Evolutionary conservation across 2,329 filamentous ascomycete species (phyloP).

Genomic region (Trichoderma sp.): DNA sequence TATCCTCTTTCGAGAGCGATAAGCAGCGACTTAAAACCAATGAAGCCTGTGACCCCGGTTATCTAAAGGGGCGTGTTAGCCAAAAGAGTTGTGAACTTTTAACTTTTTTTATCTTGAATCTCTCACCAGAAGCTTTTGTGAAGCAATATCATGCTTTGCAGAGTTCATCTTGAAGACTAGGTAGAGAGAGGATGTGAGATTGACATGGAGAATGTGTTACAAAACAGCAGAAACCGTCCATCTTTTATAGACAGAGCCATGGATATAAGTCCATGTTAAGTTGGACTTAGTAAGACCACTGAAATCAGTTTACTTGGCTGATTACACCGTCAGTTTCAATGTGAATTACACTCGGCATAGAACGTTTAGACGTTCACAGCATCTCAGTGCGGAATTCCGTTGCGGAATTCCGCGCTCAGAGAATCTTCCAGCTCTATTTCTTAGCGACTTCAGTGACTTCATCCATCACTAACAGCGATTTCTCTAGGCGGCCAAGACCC

Average conservation of each 20-base stretch:
- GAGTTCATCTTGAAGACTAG: background rate
- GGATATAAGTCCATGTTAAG: no score
- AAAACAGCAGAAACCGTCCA: background rate
- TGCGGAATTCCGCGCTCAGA: background rate
- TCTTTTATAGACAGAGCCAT: background rate
- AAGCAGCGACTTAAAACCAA: slow-evolving; percentile 12
- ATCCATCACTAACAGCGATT: background rate
- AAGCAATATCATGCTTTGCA: background rate
- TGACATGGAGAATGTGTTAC: background rate
- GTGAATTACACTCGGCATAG: background rate
- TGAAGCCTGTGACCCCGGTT: slow-evolving; percentile 34
- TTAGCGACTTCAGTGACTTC: background rate
- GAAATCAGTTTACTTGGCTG: background rate
- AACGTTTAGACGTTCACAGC: background rate
- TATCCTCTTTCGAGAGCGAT: slow-evolving; percentile 15
- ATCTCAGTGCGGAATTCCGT: background rate
- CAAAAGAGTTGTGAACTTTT: background rate
- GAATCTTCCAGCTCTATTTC: background rate
- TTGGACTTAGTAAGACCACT: background rate
- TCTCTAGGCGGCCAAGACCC: background rate
- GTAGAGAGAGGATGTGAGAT: background rate
- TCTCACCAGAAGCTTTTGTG: background rate
- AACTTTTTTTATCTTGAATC: background rate
- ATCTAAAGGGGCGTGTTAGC: background rate
- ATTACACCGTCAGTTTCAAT: background rate